Evolutionary conservation across 306 rosid species (phyloP).

Genomic region (Astragalus membranaceus): DNA sequence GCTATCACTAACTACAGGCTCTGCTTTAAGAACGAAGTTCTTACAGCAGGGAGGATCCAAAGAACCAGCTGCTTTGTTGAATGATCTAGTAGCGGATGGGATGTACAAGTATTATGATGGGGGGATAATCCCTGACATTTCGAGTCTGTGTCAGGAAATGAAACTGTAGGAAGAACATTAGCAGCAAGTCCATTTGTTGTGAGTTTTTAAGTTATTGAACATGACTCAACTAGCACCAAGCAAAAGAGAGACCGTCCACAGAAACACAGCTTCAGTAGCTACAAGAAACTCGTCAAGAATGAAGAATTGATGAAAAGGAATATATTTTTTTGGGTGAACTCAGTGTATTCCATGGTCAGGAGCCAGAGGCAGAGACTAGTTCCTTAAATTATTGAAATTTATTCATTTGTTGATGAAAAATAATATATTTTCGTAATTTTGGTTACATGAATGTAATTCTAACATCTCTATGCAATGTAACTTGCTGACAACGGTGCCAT

Average conservation of each 20-base stretch:
- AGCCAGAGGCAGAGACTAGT: too few species aligned
- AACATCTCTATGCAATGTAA: too few species aligned
- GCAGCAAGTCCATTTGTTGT: not conserved
- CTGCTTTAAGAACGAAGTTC: conserved; percentile 58
- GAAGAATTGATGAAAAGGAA: too few species aligned
- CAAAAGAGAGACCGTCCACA: not conserved
- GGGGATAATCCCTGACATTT: conserved; percentile 69
- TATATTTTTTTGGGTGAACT: too few species aligned
- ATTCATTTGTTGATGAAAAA: too few species aligned
- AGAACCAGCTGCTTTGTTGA: conserved; percentile 57
- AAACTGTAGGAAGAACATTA: conserved; percentile 16
- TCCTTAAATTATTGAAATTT: too few species aligned
- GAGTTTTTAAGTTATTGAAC: not conserved
- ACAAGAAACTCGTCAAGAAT: too few species aligned
- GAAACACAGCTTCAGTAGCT: not conserved
- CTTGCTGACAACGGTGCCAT: too few species aligned
- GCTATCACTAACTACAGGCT: conserved; percentile 53
- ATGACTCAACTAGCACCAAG: not conserved
- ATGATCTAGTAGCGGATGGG: conserved; percentile 67
- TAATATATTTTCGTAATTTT: too few species aligned
- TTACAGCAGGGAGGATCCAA: conserved; percentile 86
- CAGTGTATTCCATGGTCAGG: too few species aligned
- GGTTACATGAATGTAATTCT: too few species aligned
- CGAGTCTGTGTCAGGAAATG: conserved; percentile 72
- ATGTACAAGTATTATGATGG: conserved; percentile 46